A percentile compares a stretch with the other conserved stretches of the same genome.
Conservation (phyloP, 169 alveolate species). For the Babesia sp. region DNA sequence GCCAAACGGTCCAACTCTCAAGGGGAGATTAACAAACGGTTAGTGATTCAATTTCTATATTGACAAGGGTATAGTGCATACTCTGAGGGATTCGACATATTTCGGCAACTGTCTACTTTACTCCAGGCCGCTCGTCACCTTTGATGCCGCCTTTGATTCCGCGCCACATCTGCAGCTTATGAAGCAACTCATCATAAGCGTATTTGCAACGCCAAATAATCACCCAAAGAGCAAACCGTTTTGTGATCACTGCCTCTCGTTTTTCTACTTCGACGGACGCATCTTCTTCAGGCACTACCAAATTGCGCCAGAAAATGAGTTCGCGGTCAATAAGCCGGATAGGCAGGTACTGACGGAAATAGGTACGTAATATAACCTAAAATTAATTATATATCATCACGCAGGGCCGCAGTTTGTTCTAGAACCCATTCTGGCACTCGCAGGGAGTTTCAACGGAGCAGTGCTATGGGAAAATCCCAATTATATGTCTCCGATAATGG, state of each 20-base stretch:
- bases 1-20: conserved; percentile 95
- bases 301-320: conserved; percentile 77
- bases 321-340: conserved; percentile 76
- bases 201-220: conserved; percentile 90
- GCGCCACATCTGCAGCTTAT: conserved; percentile 70
- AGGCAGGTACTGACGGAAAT: conserved; percentile 84
- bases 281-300: conserved; percentile 92
- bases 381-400: conserved; percentile 20
- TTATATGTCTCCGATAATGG: conserved; percentile 59
- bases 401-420: conserved; percentile 90
- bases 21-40: conserved; percentile 87
- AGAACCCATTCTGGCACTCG: conserved; percentile 86
- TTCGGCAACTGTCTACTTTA: conserved; percentile 93
- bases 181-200: conserved; percentile 74
- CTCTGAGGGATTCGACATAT: conserved; percentile 88
- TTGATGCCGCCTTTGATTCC: conserved; percentile 83
- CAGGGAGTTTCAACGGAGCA: conserved; percentile 83
- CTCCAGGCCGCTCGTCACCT: conserved; percentile 92
- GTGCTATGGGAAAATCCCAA: conserved; percentile 44
- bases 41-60: conserved; percentile 24
- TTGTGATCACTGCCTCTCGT: conserved; percentile 91
- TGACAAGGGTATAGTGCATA: conserved; percentile 71
- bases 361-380: conserved; percentile 66
- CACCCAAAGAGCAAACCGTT: conserved; percentile 97
- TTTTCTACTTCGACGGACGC: conserved; percentile 84